Base-by-base conservation (phyloP, 768 basidiomycete species). In the Paxillus ammoniavirescens region DNA sequence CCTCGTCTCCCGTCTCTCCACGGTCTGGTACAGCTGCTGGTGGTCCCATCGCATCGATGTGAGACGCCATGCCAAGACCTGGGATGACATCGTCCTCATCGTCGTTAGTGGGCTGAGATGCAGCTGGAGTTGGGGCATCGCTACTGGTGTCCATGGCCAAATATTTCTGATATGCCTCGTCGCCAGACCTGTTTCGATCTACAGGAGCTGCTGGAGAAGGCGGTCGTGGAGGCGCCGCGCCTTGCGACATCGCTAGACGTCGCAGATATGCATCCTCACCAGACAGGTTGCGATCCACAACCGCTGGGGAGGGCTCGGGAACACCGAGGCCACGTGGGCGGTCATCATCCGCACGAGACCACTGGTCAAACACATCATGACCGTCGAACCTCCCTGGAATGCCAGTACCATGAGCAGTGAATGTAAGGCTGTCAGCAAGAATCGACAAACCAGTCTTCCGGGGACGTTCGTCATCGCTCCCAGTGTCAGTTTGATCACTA, bases 201-300 rank as follows among this genome's bases (percentile, higher is more conserved):
- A 79, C 68, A 1, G 70, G 64, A 2, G 6, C 26, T 26, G 6
- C 26, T 26, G 69, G 54, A 43, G 65, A 68, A 30, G 58, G 59
- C 1, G 49, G 60, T 21, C 57, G 60, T n/a, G 67, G 54, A 12
- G 44, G 55, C 8, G 54, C 53, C 21, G 55, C 30, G 12, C 69
- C 71, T 17, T 68, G 65, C 4, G 89, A 89, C 79, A 92, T 75
- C 8, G 89, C 87, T 15, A 91, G 75, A 21, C 91, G 83, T 30
- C 88, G 85, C 62, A 84, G 83, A 65, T 86, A 93, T 4, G 88
- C 90, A 61, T 91, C 91, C 48, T 92, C 90, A 8, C 90, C 91
- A 2, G 86, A 83, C 57, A 89, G 69, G 35, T 69, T 73, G 26
- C 73, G 72, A 41, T 81, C 77, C 3, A 80, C 65, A 6, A 72